Percentiles rank a stretch among this genome's conserved stretches.
phyloP scores from a whole-genome alignment of 192 early-diverging fungal genomes.

The Cladochytrium replicatum region DNA sequence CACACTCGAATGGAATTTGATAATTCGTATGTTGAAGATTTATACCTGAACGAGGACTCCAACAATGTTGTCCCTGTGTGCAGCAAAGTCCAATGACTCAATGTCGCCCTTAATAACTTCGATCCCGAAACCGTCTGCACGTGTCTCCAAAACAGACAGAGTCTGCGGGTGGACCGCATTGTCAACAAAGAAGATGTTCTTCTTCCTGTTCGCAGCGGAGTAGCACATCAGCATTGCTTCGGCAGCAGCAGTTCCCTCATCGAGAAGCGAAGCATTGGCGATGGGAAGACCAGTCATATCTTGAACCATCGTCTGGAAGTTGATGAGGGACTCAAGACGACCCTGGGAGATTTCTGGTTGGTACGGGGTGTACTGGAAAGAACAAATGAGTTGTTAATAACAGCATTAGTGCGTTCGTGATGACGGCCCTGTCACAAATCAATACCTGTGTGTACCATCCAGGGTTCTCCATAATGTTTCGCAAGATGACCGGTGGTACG shows the following conservation, averaged over 20 bases:
- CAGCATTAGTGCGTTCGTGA: not conserved
- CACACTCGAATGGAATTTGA: too few species aligned
- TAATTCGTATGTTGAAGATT: too few species aligned
- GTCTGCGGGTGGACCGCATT: slow-evolving; percentile 92
- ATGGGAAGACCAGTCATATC: slow-evolving; percentile 94
- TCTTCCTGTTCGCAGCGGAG: slow-evolving; percentile 59
- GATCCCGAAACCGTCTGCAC: slow-evolving; percentile 93
- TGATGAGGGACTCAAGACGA: slow-evolving; percentile 90
- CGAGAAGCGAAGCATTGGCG: slow-evolving; percentile 95
- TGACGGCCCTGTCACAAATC: not conserved
- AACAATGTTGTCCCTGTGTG: slow-evolving; percentile 65
- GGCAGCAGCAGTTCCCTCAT: slow-evolving; percentile 97
- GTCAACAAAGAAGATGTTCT: slow-evolving; percentile 89
- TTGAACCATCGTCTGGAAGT: slow-evolving; percentile 95
- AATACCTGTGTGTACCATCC: slow-evolving; percentile 94
- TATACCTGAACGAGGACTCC: slow-evolving; percentile 88
- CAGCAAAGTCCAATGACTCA: slow-evolving; percentile 64
- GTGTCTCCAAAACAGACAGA: slow-evolving; percentile 78
- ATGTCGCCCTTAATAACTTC: slow-evolving; percentile 79
- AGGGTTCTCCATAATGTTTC: slow-evolving; percentile 97
- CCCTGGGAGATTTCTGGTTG: slow-evolving; percentile 99
- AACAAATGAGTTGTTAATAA: slow-evolving; percentile 8
- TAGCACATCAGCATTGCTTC: slow-evolving; percentile 94
- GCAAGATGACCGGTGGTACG: slow-evolving; percentile 87
- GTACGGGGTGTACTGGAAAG: slow-evolving; percentile 88